A percentile compares a stretch with the other conserved stretches of the same genome.
These are phyloP conservation scores for Aristolochia fimbriata DNA, from an alignment of 164 flowering plant species.

Conservation along the genomic window DNA sequence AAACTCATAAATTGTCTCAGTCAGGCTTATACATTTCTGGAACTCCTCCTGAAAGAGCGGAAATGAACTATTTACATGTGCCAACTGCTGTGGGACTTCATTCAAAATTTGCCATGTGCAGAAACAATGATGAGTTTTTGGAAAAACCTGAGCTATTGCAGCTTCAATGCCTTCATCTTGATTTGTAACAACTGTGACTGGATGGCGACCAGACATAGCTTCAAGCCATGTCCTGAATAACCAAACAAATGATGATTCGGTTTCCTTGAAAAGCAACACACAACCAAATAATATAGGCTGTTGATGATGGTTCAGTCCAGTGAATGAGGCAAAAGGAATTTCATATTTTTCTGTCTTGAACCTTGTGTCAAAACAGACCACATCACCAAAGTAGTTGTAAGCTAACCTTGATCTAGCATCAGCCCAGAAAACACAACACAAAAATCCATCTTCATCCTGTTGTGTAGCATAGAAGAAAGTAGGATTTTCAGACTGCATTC, in stretches of 20 bases:
- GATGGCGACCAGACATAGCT: conserved; percentile 17
- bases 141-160: conserved; percentile 10
- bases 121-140: conserved; percentile 12
- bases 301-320: conserved; percentile 15
- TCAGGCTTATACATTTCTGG: conserved; percentile 5
- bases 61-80: conserved; percentile 2
- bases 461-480: conserved; percentile 13
- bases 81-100: conserved; percentile 8
- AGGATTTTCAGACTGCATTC: conserved; percentile 12
- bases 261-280: conserved; percentile 8
- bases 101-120: conserved; percentile 8
- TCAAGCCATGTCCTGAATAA: conserved; percentile 14
- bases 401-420: conserved; percentile 14
- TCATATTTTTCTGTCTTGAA: conserved; percentile 1
- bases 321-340: conserved; percentile 12
- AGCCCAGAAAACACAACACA: conserved; percentile 10
- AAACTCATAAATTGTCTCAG: conserved; percentile 11
- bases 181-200: conserved; percentile 10
- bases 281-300: conserved; percentile 12
- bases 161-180: conserved; percentile 13
- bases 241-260: conserved; percentile 12
- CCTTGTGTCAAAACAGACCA: conserved; percentile 7
- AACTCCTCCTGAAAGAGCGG: conserved; percentile 6
- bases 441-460: conserved; percentile 7
- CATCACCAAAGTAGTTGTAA: conserved; percentile 17